phyloP scores from a whole-genome alignment of 2,329 filamentous ascomycete species.

The Colletotrichum zoysiae region DNA sequence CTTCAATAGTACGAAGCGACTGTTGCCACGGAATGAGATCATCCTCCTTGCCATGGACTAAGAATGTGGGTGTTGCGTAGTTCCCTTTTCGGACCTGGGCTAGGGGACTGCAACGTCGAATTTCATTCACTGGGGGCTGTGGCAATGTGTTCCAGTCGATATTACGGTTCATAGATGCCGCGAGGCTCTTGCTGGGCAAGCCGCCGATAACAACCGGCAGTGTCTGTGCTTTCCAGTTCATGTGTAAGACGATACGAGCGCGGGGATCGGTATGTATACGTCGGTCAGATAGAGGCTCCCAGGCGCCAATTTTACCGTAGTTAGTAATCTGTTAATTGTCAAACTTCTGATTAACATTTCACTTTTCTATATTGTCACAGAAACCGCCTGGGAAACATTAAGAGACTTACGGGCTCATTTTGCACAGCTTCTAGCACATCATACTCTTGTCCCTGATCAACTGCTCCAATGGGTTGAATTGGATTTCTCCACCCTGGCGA shows the following conservation, averaged over 20 bases:
- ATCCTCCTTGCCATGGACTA: conserved; percentile 35
- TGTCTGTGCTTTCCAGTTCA: conserved; percentile 56
- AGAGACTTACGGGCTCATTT: conserved; percentile 15
- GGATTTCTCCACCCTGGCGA: conserved; percentile 38
- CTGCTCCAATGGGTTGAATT: conserved; percentile 41
- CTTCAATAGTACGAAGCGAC: conserved; percentile 11
- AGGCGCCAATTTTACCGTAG: conserved; percentile 17
- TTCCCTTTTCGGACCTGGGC: conserved; percentile 31
- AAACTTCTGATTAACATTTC: background rate
- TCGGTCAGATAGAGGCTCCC: conserved; percentile 30
- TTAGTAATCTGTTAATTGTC: conserved; percentile 4
- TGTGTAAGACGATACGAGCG: conserved; percentile 54
- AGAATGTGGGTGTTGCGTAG: conserved; percentile 34
- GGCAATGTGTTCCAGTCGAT: conserved; percentile 35
- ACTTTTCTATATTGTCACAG: no score
- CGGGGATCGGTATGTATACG: conserved; percentile 49
- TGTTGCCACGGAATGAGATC: conserved; percentile 38
- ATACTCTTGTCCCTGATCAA: conserved; percentile 41
- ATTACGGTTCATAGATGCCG: background rate
- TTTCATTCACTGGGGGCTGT: conserved; percentile 17
- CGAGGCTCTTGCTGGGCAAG: conserved; percentile 40
- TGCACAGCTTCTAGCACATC: conserved; percentile 47
- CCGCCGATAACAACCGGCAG: conserved; percentile 53
- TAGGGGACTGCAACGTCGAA: conserved; percentile 31
- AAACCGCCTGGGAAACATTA: fast-evolving